phyloP scores from a whole-genome alignment of 345 rosid genomes.

The Citrus mangshanensis region DNA sequence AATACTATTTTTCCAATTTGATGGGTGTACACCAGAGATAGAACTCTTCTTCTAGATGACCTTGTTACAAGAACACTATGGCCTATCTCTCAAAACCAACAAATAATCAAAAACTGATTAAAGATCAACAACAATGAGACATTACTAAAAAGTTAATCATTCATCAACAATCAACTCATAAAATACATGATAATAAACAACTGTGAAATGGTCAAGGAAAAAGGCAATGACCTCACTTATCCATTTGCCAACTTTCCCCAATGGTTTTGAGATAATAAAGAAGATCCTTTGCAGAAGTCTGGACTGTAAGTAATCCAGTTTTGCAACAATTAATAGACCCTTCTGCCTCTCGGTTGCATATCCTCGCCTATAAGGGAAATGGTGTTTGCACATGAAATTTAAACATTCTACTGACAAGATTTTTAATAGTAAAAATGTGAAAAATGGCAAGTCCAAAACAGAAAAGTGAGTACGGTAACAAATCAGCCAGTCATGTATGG shows the following conservation, averaged over 20 bases:
- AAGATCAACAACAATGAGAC: background rate
- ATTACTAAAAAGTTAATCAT: background rate
- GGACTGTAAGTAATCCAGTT: conserved; percentile 90
- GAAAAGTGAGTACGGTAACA: background rate
- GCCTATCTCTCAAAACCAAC: background rate
- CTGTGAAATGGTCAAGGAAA: background rate
- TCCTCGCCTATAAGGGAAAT: conserved; percentile 67
- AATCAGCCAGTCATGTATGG: background rate
- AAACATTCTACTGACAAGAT: background rate
- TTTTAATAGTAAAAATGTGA: background rate
- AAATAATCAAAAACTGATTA: background rate
- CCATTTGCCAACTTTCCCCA: conserved; percentile 66
- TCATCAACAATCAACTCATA: background rate
- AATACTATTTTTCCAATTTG: background rate
- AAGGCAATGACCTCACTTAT: conserved; percentile 58
- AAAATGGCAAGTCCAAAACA: background rate
- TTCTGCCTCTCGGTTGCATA: conserved; percentile 91
- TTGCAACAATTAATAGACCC: conserved; percentile 82
- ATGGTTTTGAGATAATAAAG: conserved; percentile 63
- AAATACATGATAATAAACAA: background rate
- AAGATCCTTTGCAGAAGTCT: conserved; percentile 64
- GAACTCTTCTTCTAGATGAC: background rate
- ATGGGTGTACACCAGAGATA: background rate
- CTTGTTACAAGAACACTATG: background rate
- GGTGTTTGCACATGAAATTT: background rate